Evolutionary conservation across 1,139 yeast species (phyloP).

Genomic region (Pichia sp.): DNA sequence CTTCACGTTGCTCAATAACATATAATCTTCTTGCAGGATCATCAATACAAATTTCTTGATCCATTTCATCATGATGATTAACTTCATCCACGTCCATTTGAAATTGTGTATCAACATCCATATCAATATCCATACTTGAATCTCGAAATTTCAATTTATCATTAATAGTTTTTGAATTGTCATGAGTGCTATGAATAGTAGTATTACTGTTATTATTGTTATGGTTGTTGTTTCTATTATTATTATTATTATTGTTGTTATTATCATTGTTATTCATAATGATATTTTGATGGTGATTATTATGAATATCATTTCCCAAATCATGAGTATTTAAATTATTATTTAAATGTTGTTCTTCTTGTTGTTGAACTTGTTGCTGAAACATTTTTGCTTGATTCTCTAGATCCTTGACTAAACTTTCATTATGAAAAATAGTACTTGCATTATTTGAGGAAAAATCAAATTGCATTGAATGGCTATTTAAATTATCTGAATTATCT

Average conservation of each 20-base stretch:
- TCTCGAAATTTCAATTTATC: too few relatives aligned
- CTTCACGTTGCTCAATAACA: slow-evolving; percentile 87
- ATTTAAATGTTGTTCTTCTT: slow-evolving; percentile 9
- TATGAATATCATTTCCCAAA: background rate
- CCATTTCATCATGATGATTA: background rate
- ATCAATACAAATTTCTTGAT: slow-evolving; percentile 56
- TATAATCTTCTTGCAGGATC: slow-evolving; percentile 94
- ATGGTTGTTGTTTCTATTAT: background rate
- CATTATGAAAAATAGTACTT: slow-evolving; percentile 10
- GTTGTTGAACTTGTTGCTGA: slow-evolving; percentile 20
- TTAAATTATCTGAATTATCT: slow-evolving; percentile 6
- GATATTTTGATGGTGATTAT: background rate
- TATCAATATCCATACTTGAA: slow-evolving; percentile 4
- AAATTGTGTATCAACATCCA: slow-evolving; percentile 22
- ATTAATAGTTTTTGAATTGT: slow-evolving; percentile 2
- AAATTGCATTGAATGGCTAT: slow-evolving; percentile 7
- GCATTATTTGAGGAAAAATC: slow-evolving; percentile 11
- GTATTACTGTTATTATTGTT: background rate
- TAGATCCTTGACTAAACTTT: slow-evolving; percentile 9
- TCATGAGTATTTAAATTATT: background rate
- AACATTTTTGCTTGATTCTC: slow-evolving; percentile 12
- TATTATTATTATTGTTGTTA: background rate
- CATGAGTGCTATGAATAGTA: background rate
- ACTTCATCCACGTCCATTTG: slow-evolving; percentile 28
- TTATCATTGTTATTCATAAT: background rate